Conservation (phyloP, 495 filamentous ascomycete species). For the Lasiosphaeria miniovina region DNA sequence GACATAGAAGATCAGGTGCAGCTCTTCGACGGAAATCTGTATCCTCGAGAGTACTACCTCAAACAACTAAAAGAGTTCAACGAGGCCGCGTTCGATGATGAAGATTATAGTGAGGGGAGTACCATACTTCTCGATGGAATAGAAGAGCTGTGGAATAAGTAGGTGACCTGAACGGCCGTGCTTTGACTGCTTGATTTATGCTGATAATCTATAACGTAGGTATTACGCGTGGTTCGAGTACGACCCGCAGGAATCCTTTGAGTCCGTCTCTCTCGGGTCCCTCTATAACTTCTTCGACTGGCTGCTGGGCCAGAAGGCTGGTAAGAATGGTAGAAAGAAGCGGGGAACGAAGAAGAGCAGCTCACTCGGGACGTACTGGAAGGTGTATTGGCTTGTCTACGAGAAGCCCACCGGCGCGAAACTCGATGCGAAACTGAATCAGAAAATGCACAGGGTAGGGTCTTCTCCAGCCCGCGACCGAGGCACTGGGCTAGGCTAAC, state of each 20-base stretch:
- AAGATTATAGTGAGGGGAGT: constrained; percentile 13
- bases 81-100: constrained; percentile 1
- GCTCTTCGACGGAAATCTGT: constrained; percentile 9
- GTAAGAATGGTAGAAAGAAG: constrained; percentile 8
- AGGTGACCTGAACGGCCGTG: too few species aligned
- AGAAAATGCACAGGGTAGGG: constrained; percentile 10
- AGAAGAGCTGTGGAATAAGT: constrained; percentile 9
- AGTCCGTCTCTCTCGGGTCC: constrained; percentile 2
- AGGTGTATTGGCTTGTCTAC: constrained; percentile 9
- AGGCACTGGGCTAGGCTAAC: constrained; percentile 7
- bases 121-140: constrained; percentile 4
- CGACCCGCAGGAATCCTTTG: constrained; percentile 6
- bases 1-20: constrained; percentile 5
- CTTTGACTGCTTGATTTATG: not conserved
- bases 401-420: constrained; percentile 7
- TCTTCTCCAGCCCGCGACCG: not conserved
- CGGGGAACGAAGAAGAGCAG: constrained; percentile 7
- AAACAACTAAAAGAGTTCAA: constrained; percentile 2
- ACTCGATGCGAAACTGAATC: constrained; percentile 9
- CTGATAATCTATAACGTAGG: constrained; percentile 5
- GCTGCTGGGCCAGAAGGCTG: constrained; percentile 4
- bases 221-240: constrained; percentile 2
- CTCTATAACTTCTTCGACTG: constrained; percentile 8
- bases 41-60: constrained; percentile 8
- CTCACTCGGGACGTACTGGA: constrained; percentile 8